Evolutionary conservation across 179 eudicot genomes (phyloP).

Genomic region (Heliamphora pulchella): DNA sequence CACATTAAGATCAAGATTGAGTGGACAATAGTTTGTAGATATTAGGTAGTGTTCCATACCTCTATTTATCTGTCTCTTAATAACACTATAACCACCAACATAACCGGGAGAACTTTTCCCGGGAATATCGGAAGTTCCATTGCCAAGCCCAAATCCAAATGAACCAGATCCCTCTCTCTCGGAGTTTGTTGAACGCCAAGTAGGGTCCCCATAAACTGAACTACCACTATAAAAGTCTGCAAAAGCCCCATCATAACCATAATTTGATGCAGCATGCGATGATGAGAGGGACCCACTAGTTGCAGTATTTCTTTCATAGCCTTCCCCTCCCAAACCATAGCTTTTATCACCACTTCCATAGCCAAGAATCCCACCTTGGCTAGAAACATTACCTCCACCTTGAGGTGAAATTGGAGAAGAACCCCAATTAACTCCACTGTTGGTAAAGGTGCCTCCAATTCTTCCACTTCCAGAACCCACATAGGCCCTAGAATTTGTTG

Average conservation of each 20-base stretch:
- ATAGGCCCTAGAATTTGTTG: slow-evolving; percentile 42
- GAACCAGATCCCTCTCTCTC: slow-evolving; percentile 58
- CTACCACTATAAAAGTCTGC: slow-evolving; percentile 54
- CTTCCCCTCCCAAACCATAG: slow-evolving; percentile 44
- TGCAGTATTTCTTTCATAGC: slow-evolving; percentile 48
- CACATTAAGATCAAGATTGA: background rate
- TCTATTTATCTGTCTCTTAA: slow-evolving; percentile 48
- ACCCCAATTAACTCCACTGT: slow-evolving; percentile 56
- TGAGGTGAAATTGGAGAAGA: slow-evolving; percentile 40
- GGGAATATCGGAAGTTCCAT: slow-evolving; percentile 45
- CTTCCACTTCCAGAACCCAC: slow-evolving; percentile 45
- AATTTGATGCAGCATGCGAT: slow-evolving; percentile 44
- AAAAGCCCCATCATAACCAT: slow-evolving; percentile 53
- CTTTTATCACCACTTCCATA: slow-evolving; percentile 43
- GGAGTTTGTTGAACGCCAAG: slow-evolving; percentile 61
- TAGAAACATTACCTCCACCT: slow-evolving; percentile 40
- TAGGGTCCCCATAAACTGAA: slow-evolving; percentile 51
- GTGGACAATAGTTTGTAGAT: background rate
- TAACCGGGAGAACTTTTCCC: slow-evolving; percentile 49
- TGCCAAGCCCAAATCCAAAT: slow-evolving; percentile 64
- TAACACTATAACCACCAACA: slow-evolving; percentile 58
- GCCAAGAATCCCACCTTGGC: slow-evolving; percentile 41
- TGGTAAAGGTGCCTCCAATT: slow-evolving; percentile 41
- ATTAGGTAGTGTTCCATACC: slow-evolving; percentile 25
- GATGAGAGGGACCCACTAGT: slow-evolving; percentile 40